phyloP scores from a whole-genome alignment of 1,139 yeast species.

The Lizanozyma gosingica region DNA sequence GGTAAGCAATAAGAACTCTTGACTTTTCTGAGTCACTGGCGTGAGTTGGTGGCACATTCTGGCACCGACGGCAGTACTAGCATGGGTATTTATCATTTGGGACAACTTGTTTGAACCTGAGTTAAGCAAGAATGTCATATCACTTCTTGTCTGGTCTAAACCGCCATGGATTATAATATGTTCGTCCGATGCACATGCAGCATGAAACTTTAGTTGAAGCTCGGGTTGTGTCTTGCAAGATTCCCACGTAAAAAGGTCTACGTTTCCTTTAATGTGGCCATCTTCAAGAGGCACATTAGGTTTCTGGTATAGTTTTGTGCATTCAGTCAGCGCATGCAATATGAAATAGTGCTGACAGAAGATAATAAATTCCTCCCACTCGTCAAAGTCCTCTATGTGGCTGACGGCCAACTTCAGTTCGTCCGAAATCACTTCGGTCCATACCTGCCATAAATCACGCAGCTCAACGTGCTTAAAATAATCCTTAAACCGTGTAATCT shows the following conservation, averaged over 20 bases:
- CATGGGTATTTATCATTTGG: conserved; percentile 5
- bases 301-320: background rate
- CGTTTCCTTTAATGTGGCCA: background rate
- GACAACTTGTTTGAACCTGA: conserved; percentile 10
- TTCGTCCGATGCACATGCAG: conserved; percentile 14
- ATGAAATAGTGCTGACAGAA: conserved; percentile 73
- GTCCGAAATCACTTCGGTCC: conserved; percentile 37
- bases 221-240: background rate
- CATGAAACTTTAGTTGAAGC: conserved; percentile 11
- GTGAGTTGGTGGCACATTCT: conserved; percentile 58
- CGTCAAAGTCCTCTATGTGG: conserved; percentile 64
- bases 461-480: conserved; percentile 43
- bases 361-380: conserved; percentile 72
- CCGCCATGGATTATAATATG: conserved; percentile 46
- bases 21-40: conserved; percentile 15
- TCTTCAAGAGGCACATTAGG: background rate
- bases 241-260: conserved; percentile 3
- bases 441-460: conserved; percentile 48
- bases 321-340: conserved; percentile 52
- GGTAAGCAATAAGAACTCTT: conserved; percentile 27
- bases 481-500: conserved; percentile 38
- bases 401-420: conserved; percentile 36
- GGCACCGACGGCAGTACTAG: conserved; percentile 19
- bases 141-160: conserved; percentile 34
- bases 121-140: conserved; percentile 11